phyloP scores from a whole-genome alignment of 2,329 filamentous ascomycete genomes.

The Mycogone perniciosa region DNA sequence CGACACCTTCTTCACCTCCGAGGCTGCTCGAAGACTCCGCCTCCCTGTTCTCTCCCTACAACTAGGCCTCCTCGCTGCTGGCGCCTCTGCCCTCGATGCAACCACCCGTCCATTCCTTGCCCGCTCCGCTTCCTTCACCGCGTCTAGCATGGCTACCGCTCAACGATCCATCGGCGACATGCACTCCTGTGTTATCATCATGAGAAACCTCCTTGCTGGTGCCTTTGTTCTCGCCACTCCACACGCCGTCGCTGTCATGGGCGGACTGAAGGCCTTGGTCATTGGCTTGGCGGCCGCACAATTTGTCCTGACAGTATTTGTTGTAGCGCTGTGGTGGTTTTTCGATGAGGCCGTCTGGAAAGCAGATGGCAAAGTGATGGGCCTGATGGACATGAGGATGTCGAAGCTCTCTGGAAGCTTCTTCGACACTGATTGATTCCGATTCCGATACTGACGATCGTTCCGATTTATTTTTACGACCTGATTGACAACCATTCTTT shows the following conservation, averaged over 20 bases:
- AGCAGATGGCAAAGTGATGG: constrained; percentile 42
- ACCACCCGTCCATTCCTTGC: constrained; percentile 37
- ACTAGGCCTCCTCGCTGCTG: constrained; percentile 42
- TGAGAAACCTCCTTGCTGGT: constrained; percentile 36
- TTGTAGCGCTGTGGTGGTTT: constrained; percentile 35
- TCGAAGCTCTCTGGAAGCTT: constrained; percentile 37
- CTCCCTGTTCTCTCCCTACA: constrained; percentile 39
- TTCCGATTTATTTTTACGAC: too few relatives aligned
- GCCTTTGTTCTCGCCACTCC: constrained; percentile 39
- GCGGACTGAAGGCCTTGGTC: constrained; percentile 32
- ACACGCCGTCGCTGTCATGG: constrained; percentile 25
- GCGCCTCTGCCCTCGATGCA: constrained; percentile 34
- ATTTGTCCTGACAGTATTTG: constrained; percentile 29
- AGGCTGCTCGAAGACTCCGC: constrained; percentile 22
- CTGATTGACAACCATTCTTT: too few relatives aligned
- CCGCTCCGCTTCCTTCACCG: constrained; percentile 44
- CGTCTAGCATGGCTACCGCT: constrained; percentile 38
- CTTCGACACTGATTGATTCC: constrained; percentile 35
- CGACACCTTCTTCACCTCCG: constrained; percentile 21
- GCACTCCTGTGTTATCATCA: constrained; percentile 35
- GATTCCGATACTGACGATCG: too few relatives aligned
- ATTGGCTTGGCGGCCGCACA: constrained; percentile 39
- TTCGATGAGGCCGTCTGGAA: constrained; percentile 36
- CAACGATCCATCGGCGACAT: constrained; percentile 44
- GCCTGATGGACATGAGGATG: constrained; percentile 36